Percentiles rank a stretch among this genome's conserved stretches.
phyloP scores from a whole-genome alignment of 306 rosid genomes.

The Gynostemma pentaphyllum region DNA sequence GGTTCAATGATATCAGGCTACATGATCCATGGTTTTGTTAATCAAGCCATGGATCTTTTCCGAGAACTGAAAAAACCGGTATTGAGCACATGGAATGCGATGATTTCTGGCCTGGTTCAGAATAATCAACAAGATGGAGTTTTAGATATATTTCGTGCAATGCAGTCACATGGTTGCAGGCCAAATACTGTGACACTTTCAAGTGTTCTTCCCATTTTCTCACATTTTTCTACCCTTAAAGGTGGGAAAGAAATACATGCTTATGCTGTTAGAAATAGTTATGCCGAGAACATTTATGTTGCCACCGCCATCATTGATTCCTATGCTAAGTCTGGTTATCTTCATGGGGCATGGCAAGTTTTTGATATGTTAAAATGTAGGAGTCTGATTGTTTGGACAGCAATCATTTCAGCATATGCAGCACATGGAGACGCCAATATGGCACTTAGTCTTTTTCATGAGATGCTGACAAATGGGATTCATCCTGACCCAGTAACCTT shows the following conservation, averaged over 20 bases:
- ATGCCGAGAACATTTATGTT: conserved; percentile 42
- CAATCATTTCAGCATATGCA: conserved; percentile 75
- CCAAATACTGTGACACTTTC: conserved; percentile 63
- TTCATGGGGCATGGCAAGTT: conserved; percentile 37
- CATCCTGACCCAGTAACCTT: conserved; percentile 71
- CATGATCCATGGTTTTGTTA: conserved; percentile 60
- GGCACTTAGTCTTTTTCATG: conserved; percentile 41
- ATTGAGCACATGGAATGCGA: conserved; percentile 60
- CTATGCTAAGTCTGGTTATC: conserved; percentile 64
- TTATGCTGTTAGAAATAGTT: conserved; percentile 46
- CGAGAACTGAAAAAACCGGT: conserved; percentile 29
- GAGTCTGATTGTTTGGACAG: conserved; percentile 62
- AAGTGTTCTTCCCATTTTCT: conserved; percentile 55
- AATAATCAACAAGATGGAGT: conserved; percentile 35
- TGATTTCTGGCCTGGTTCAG: conserved; percentile 72
- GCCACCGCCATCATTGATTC: conserved; percentile 62
- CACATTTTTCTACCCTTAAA: conserved; percentile 40
- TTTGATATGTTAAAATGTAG: conserved; percentile 42
- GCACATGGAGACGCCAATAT: conserved; percentile 52
- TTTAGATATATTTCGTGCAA: conserved; percentile 38
- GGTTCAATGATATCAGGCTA: conserved; percentile 60
- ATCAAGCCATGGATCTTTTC: conserved; percentile 51
- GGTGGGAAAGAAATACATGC: conserved; percentile 73
- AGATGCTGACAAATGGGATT: conserved; percentile 52
- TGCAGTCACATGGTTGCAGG: conserved; percentile 45